phyloP scores from a whole-genome alignment of 2,329 filamentous ascomycete species.

The Sporothrix sp. region DNA sequence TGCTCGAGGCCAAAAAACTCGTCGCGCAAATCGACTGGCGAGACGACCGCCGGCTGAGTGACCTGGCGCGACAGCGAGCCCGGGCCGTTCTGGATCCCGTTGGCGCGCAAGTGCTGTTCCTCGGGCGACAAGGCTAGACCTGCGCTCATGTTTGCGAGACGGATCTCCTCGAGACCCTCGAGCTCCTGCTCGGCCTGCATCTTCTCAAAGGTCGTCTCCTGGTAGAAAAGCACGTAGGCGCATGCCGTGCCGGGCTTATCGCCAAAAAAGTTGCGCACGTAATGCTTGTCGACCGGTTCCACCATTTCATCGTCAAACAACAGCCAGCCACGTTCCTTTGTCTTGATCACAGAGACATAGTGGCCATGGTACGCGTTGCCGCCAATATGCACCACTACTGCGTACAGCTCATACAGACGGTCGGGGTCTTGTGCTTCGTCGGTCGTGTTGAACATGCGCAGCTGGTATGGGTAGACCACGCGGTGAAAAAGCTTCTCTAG shows the following conservation, averaged over 20 bases:
- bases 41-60: slow-evolving; percentile 34
- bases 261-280: slow-evolving; percentile 94
- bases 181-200: slow-evolving; percentile 70
- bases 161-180: slow-evolving; percentile 58
- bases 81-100: slow-evolving; percentile 27
- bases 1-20: slow-evolving; percentile 53
- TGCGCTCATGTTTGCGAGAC: slow-evolving; percentile 46
- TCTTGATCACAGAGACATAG: slow-evolving; percentile 97
- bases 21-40: slow-evolving; percentile 38
- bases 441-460: slow-evolving; percentile 94
- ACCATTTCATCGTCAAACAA: slow-evolving; percentile 98
- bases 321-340: slow-evolving; percentile 88
- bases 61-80: slow-evolving; percentile 37
- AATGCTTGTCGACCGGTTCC: slow-evolving; percentile 92
- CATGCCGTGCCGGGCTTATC: slow-evolving; percentile 85
- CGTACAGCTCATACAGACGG: slow-evolving; percentile 89
- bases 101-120: slow-evolving; percentile 34
- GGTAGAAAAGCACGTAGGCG: slow-evolving; percentile 95
- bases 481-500: slow-evolving; percentile 94
- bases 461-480: slow-evolving; percentile 92
- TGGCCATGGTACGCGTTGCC: slow-evolving; percentile 95
- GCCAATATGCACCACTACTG: slow-evolving; percentile 93
- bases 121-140: slow-evolving; percentile 34
- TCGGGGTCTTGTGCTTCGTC: slow-evolving; percentile 92
- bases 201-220: slow-evolving; percentile 68